Conservation (phyloP, 2,329 filamentous ascomycete genomes). For the Penicillium sp. region DNA sequence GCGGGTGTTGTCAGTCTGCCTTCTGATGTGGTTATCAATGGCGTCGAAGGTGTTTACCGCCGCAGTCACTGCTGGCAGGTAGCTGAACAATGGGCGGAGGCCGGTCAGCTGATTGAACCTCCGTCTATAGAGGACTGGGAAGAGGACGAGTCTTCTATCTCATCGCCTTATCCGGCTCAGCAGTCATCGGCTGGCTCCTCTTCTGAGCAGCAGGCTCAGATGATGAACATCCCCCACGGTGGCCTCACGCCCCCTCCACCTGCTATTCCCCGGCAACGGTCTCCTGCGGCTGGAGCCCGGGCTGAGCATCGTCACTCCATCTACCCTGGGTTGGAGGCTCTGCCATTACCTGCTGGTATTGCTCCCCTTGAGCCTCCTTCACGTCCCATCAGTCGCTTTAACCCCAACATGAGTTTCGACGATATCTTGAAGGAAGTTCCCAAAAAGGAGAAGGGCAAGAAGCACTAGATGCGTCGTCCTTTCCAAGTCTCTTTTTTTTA, state of each 20-base stretch:
- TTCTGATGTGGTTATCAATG: constrained; percentile 64
- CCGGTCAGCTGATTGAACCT: constrained; percentile 35
- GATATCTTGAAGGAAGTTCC: constrained; percentile 47
- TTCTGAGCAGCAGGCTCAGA: constrained; percentile 34
- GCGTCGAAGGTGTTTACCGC: constrained; percentile 67
- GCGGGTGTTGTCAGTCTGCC: constrained; percentile 62
- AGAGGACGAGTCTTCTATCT: constrained; percentile 39
- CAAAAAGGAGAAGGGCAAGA: constrained; percentile 37
- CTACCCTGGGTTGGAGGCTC: constrained; percentile 46
- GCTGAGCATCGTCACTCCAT: constrained; percentile 44
- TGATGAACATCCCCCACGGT: constrained; percentile 32
- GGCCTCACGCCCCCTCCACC: constrained; percentile 36
- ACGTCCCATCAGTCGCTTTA: constrained; percentile 42
- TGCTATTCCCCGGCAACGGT: constrained; percentile 36
- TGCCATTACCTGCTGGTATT: constrained; percentile 45
- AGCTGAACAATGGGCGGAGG: constrained; percentile 61
- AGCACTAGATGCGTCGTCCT: constrained; percentile 15
- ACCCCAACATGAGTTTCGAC: constrained; percentile 52
- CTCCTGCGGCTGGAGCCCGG: constrained; percentile 30
- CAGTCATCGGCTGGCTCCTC: constrained; percentile 39
- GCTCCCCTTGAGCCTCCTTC: constrained; percentile 41
- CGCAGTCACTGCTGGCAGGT: constrained; percentile 69
- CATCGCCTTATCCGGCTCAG: constrained; percentile 38
- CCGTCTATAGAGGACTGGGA: constrained; percentile 37
- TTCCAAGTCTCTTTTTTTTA: constrained; percentile 11